Evolutionary conservation across 176 grass and related monocot species (phyloP).

Genomic region (Dactylis glomerata): DNA sequence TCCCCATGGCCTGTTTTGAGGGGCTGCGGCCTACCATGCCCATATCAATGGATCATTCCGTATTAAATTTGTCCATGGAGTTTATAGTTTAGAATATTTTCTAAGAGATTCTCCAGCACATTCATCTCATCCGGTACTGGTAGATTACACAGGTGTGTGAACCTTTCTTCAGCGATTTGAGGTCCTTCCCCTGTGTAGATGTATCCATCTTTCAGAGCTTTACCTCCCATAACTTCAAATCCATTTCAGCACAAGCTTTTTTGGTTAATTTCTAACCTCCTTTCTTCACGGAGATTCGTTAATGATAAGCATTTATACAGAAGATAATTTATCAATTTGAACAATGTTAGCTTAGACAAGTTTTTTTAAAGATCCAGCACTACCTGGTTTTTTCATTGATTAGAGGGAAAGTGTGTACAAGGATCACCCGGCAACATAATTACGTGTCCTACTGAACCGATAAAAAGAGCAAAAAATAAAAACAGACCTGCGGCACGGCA

Average conservation of each 20-base stretch:
- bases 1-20: no score
- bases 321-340: background rate
- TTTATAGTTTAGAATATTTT: slow-evolving; percentile 60
- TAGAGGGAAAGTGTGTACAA: no score
- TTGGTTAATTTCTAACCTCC: background rate
- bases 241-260: background rate
- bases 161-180: slow-evolving; percentile 51
- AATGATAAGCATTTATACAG: background rate
- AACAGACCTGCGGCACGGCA: no score
- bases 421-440: no score
- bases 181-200: slow-evolving; percentile 27
- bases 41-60: background rate
- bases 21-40: no score
- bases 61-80: background rate
- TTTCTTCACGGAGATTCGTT: background rate
- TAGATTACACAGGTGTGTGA: slow-evolving; percentile 58
- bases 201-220: slow-evolving; percentile 67
- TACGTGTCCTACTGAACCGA: no score
- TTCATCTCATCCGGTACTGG: no score
- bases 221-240: slow-evolving; percentile 73
- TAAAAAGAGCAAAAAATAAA: no score
- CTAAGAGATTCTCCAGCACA: slow-evolving; percentile 45
- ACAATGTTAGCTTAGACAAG: background rate
- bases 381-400: no score
- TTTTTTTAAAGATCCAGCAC: no score